A percentile compares a stretch with the other conserved stretches of the same genome.
Conservation (phyloP, 345 rosid species). For the Acer negundo region DNA sequence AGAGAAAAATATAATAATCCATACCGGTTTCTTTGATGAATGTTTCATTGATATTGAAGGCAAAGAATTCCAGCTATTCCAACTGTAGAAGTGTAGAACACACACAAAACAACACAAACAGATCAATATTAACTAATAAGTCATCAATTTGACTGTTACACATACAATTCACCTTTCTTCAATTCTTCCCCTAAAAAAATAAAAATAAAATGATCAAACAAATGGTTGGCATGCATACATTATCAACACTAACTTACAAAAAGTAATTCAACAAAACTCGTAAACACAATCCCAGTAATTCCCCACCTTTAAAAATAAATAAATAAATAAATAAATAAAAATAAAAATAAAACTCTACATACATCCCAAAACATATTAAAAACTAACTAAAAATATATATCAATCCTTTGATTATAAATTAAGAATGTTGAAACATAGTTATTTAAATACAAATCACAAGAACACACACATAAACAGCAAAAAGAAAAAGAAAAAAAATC, state of each 20-base stretch:
- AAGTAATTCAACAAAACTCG: too few relatives aligned
- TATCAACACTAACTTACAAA: too few relatives aligned
- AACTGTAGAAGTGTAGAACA: too few relatives aligned
- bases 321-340: too few relatives aligned
- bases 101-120: background rate
- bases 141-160: background rate
- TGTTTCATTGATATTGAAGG: conserved; percentile 75
- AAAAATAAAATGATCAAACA: too few relatives aligned
- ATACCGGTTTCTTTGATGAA: conserved; percentile 88
- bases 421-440: too few relatives aligned
- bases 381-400: background rate
- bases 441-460: background rate
- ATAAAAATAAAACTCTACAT: background rate
- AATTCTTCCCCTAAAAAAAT: too few relatives aligned
- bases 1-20: background rate
- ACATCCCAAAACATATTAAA: background rate
- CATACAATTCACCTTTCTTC: too few relatives aligned
- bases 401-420: too few relatives aligned
- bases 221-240: too few relatives aligned
- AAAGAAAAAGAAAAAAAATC: background rate
- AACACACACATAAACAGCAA: too few relatives aligned
- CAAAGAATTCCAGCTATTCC: conserved; percentile 65
- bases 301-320: too few relatives aligned
- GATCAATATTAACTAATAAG: background rate
- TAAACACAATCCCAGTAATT: background rate